phyloP scores from a whole-genome alignment of 2,329 filamentous ascomycete species.

The Periconia digitata region DNA sequence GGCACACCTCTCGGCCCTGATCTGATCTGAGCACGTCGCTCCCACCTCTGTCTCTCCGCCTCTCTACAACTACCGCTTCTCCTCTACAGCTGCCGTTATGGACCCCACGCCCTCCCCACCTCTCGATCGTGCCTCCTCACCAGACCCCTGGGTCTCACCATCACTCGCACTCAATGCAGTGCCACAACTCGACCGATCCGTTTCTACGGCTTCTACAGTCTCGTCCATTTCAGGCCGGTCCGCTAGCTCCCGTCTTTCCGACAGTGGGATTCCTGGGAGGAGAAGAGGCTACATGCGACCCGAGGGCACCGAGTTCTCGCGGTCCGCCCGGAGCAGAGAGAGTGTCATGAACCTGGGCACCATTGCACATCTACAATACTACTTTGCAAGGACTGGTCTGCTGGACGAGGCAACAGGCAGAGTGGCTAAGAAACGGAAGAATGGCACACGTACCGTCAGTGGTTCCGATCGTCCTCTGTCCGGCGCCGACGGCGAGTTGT shows the following conservation, averaged over 20 bases:
- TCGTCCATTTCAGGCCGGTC: slow-evolving; percentile 62
- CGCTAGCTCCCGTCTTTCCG: slow-evolving; percentile 58
- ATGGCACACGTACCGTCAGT: slow-evolving; percentile 39
- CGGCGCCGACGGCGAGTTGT: slow-evolving; percentile 30
- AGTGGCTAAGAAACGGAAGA: slow-evolving; percentile 68
- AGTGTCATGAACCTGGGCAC: slow-evolving; percentile 95
- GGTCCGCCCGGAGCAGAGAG: slow-evolving; percentile 85
- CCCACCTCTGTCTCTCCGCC: not conserved
- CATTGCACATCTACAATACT: slow-evolving; percentile 97
- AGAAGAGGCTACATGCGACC: slow-evolving; percentile 85
- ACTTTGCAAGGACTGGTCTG: slow-evolving; percentile 92
- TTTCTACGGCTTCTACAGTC: slow-evolving; percentile 62
- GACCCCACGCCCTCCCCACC: slow-evolving; percentile 43
- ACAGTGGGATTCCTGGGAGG: slow-evolving; percentile 49
- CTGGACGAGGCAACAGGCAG: slow-evolving; percentile 92
- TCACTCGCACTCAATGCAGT: slow-evolving; percentile 63
- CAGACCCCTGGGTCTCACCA: slow-evolving; percentile 65
- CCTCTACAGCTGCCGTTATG: slow-evolving; percentile 17
- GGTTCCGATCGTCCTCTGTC: slow-evolving; percentile 33
- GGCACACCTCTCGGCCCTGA: slow-evolving; percentile 4
- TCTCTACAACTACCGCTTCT: not conserved
- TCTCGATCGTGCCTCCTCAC: slow-evolving; percentile 53
- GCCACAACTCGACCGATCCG: slow-evolving; percentile 62
- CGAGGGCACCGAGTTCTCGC: slow-evolving; percentile 84
- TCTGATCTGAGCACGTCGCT: not conserved